Evolutionary conservation across 208 protist genomes (phyloP).

Genomic region (Trypanosoma avium): DNA sequence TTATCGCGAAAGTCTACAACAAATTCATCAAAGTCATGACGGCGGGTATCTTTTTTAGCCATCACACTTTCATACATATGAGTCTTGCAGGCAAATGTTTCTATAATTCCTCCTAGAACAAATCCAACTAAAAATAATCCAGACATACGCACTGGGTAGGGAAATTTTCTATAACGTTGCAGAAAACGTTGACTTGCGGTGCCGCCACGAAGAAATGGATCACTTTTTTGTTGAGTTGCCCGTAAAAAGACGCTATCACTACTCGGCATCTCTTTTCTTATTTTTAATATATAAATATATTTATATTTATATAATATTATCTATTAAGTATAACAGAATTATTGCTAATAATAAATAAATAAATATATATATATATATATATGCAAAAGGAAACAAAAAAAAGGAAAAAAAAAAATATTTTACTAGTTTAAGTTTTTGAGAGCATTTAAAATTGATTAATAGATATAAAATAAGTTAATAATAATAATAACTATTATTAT

Average conservation of each 20-base stretch:
- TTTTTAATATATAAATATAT: not conserved
- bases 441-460: too few species aligned
- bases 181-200: slow-evolving; percentile 48
- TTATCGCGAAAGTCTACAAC: slow-evolving; percentile 73
- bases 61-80: slow-evolving; percentile 80
- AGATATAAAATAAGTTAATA: too few species aligned
- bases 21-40: slow-evolving; percentile 84
- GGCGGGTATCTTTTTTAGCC: slow-evolving; percentile 73
- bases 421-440: too few species aligned
- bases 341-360: too few species aligned
- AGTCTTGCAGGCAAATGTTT: slow-evolving; percentile 81
- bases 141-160: slow-evolving; percentile 54
- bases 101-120: slow-evolving; percentile 50
- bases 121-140: slow-evolving; percentile 67
- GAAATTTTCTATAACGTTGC: slow-evolving; percentile 48
- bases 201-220: slow-evolving; percentile 61
- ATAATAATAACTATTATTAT: too few species aligned
- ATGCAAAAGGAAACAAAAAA: too few species aligned
- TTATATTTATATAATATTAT: too few species aligned
- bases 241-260: slow-evolving; percentile 21
- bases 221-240: slow-evolving; percentile 14
- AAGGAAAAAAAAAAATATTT: too few species aligned
- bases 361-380: too few species aligned
- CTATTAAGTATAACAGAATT: too few species aligned
- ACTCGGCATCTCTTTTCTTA: slow-evolving; percentile 8